These are phyloP conservation scores for Pelargonium exstipulatum DNA, from an alignment of 441 rosid species.

Conservation along the genomic window DNA sequence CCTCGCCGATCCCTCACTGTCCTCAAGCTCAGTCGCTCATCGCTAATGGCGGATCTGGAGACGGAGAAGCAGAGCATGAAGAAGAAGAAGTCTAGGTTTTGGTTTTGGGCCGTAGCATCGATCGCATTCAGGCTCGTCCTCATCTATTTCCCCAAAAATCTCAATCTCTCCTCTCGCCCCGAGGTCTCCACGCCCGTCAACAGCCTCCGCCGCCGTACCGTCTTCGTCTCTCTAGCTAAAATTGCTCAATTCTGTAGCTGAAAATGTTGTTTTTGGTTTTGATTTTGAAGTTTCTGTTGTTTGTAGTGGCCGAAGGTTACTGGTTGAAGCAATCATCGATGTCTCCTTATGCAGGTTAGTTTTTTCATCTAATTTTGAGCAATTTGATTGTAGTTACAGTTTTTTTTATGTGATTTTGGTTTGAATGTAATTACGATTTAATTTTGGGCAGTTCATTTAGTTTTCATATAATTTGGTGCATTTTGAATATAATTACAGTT, in stretches of 20 bases:
- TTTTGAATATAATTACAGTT: neutral
- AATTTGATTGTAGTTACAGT: neutral
- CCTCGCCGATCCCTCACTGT: neutral
- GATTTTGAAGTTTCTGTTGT: constrained; percentile 4
- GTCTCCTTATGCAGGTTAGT: constrained; percentile 55
- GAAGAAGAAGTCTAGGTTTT: constrained; percentile 34
- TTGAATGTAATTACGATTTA: neutral
- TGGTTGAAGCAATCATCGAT: constrained; percentile 56
- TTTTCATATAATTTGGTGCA: no score
- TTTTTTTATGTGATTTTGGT: neutral
- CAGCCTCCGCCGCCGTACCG: constrained; percentile 88
- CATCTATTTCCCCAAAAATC: constrained; percentile 55
- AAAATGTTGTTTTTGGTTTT: neutral
- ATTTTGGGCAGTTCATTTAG: no score
- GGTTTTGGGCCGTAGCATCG: constrained; percentile 53
- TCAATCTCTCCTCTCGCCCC: constrained; percentile 76
- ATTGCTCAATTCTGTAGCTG: neutral
- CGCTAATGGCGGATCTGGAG: neutral
- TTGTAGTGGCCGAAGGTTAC: constrained; percentile 58
- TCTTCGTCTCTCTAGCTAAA: constrained; percentile 18
- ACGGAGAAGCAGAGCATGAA: constrained; percentile 5
- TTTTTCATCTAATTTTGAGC: neutral
- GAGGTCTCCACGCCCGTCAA: constrained; percentile 97
- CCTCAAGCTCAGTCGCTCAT: neutral
- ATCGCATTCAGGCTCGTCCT: constrained; percentile 52